A percentile compares a stretch with the other conserved stretches of the same genome.
Evolutionary conservation across 441 rosid species (phyloP).

Genomic region (Croton setiger): DNA sequence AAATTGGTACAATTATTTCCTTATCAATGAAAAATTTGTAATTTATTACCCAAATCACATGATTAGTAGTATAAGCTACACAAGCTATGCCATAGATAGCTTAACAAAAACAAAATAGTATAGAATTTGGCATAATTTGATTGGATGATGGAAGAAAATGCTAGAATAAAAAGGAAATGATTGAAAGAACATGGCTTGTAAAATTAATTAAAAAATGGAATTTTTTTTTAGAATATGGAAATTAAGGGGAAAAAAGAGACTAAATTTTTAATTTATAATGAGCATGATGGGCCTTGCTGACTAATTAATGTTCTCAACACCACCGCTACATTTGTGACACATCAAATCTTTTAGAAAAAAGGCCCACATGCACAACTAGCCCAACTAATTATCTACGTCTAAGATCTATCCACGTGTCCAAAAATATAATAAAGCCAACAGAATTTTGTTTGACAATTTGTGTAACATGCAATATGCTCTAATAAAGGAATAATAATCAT

Average conservation of each 20-base stretch:
- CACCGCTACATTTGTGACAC: neutral
- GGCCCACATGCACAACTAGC: neutral
- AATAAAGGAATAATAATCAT: slow-evolving; percentile 10
- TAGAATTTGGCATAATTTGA: neutral
- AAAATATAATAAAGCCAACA: neutral
- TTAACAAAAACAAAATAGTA: no score
- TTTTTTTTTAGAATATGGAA: neutral
- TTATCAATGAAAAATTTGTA: neutral
- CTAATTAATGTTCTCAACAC: neutral
- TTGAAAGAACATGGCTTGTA: neutral
- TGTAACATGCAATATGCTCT: neutral
- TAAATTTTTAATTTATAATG: neutral
- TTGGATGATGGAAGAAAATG: neutral
- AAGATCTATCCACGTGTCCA: slow-evolving; percentile 18
- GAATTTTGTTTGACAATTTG: slow-evolving; percentile 11
- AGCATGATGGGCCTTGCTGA: neutral
- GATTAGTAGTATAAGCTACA: neutral
- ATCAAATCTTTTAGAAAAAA: neutral
- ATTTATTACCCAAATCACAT: neutral
- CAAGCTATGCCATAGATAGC: neutral
- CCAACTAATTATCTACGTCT: slow-evolving; percentile 4
- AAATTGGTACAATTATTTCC: neutral
- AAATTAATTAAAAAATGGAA: neutral
- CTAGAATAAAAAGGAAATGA: neutral
- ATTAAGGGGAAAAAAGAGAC: neutral